Evolutionary conservation across 2,329 filamentous ascomycete genomes (phyloP), one percentile per base, ranked within the genome.

Genomic region (Ilyonectria destructans): DNA sequence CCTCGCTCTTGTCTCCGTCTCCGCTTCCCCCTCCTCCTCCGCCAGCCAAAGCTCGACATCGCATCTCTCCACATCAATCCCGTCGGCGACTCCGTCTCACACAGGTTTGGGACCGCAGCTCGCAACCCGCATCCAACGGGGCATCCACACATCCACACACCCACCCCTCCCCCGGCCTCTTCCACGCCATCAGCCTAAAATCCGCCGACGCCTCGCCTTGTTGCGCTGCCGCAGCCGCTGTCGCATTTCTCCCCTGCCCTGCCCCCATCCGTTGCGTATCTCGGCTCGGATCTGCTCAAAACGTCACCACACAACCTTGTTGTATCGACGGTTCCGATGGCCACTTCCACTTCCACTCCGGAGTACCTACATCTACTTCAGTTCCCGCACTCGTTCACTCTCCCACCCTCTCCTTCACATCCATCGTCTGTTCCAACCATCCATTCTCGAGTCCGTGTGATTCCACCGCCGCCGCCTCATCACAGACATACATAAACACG

Each of bases 181-280:
- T 54, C 23, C 57, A 65, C 29, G 49, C 49, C 40, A 60, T 65
- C 62, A 56, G 62, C 49, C 57, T 60, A 65, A 60, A 65, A 60
- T 51, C 54, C 56, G 17, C 49, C 49, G 49, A 29, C 19, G 49
- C 49, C 57, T 61, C 33, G 62, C 57, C 62, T 61, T 51, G 52
- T 57, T 56, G 62, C 26, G 31, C 62, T 43, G 48, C 51, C 31
- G 35, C 56, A 13, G 29, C 23, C 31, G 52, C 58, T 26, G 35
- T 51, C 56, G 54, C 37, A 40, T 35, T 45, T 26, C 49, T 48
- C 31, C 49, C n/a, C 26, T 43, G 29, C 57, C 56, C 45, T 37
- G 33, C 54, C 54, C 33, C 55, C 62, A 60, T 51, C 55, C 37
- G 54, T 58, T 51, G 56, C 33, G 54, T 63, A 63, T 63, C 61